These are phyloP conservation scores for Crithidia fasciculata DNA, from an alignment of 208 protist genomes.

Conservation along the genomic window DNA sequence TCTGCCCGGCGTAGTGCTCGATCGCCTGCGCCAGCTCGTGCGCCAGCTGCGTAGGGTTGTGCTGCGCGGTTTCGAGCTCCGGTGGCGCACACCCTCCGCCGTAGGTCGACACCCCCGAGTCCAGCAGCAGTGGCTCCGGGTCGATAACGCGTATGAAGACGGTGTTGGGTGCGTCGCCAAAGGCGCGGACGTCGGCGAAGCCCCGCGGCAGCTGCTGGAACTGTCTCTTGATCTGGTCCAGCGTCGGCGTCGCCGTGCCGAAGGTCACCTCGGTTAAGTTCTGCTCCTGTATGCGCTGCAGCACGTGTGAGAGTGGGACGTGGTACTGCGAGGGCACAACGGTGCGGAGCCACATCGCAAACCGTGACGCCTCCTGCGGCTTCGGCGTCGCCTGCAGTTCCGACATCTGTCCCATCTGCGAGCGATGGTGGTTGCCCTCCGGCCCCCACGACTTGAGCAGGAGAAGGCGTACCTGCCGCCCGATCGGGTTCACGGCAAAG, in stretches of 20 bases:
- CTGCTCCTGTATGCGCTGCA: background rate
- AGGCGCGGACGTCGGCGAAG: conserved; percentile 35
- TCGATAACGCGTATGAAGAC: conserved; percentile 38
- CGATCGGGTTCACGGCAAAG: background rate
- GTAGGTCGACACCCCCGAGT: conserved; percentile 21
- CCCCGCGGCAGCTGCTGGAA: conserved; percentile 23
- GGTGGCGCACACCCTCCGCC: conserved; percentile 3
- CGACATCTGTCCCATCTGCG: background rate
- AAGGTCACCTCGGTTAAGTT: conserved; percentile 6
- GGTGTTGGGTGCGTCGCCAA: conserved; percentile 21
- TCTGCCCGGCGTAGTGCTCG: conserved; percentile 6
- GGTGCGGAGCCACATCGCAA: conserved; percentile 28
- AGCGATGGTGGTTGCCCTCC: background rate
- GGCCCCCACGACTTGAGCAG: background rate
- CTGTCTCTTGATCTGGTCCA: conserved; percentile 11
- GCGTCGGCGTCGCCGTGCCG: conserved; percentile 1
- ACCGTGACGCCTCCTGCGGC: background rate
- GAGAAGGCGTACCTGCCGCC: conserved; percentile 11
- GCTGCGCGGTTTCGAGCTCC: conserved; percentile 12
- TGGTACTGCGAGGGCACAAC: conserved; percentile 36
- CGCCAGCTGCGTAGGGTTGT: conserved; percentile 28
- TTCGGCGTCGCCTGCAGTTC: background rate
- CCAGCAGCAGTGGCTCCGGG: conserved; percentile 34
- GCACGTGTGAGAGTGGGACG: conserved; percentile 18
- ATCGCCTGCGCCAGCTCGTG: conserved; percentile 10